Evolutionary conservation across 352 stramenopile genomes (phyloP).

Genomic region (Phytophthora idaei): DNA sequence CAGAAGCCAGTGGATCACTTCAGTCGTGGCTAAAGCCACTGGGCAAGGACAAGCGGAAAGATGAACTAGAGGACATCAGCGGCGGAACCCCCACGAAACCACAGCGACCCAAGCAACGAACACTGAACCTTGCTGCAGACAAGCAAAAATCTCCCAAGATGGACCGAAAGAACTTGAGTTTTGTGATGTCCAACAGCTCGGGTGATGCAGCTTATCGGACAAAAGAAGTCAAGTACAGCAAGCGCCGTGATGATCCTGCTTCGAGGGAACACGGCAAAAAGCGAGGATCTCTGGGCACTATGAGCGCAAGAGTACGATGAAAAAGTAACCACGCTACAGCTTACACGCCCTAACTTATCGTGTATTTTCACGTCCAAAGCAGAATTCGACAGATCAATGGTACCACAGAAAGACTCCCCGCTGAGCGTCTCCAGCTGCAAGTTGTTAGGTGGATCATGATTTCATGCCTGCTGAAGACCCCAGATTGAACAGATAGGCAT

Average conservation of each 20-base stretch:
- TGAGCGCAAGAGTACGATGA: constrained; percentile 31
- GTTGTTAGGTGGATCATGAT: not conserved
- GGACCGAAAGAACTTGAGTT: constrained; percentile 27
- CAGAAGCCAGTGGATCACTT: constrained; percentile 1
- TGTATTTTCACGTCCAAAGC: constrained; percentile 6
- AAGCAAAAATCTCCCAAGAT: constrained; percentile 17
- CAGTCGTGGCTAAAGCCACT: constrained; percentile 25
- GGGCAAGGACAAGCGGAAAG: constrained; percentile 5
- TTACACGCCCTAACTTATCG: not conserved
- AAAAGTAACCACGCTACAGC: not conserved
- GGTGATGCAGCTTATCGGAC: constrained; percentile 3
- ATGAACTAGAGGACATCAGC: constrained; percentile 17
- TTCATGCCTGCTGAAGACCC: too few species aligned
- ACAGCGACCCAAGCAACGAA: constrained; percentile 17
- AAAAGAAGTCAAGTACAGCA: constrained; percentile 17
- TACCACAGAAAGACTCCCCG: constrained; percentile 5
- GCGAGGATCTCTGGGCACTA: constrained; percentile 24
- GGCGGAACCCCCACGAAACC: constrained; percentile 6
- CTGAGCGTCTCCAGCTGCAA: not conserved
- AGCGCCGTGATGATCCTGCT: not conserved
- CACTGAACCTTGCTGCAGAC: constrained; percentile 18
- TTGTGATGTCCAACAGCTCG: constrained; percentile 19
- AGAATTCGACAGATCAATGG: constrained; percentile 10
- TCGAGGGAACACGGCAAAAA: constrained; percentile 17
- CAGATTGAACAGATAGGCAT: constrained; percentile 17